phyloP scores from a whole-genome alignment of 192 early-diverging fungal species.

The Pilaira anomala region DNA sequence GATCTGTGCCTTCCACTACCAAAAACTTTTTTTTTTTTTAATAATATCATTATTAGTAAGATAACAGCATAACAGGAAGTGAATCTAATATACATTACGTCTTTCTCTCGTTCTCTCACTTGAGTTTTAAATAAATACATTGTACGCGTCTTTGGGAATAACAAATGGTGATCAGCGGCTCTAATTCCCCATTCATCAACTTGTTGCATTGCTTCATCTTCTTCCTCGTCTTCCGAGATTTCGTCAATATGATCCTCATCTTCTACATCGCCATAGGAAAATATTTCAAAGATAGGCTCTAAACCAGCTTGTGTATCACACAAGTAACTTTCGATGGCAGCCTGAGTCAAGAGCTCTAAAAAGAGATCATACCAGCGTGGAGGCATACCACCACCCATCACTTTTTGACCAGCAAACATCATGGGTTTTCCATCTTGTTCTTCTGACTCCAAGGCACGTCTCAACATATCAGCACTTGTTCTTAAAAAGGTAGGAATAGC shows the following conservation, averaged over 20 bases:
- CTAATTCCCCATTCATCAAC: constrained; percentile 33
- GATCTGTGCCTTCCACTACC: constrained; percentile 10
- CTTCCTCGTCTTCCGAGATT: constrained; percentile 15
- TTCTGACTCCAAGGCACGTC: constrained; percentile 26
- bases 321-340: constrained; percentile 50
- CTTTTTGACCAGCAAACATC: constrained; percentile 37
- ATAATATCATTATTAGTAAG: background rate
- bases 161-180: constrained; percentile 44
- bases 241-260: constrained; percentile 34
- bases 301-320: constrained; percentile 46
- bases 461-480: constrained; percentile 45
- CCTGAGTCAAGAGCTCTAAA: constrained; percentile 53
- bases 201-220: constrained; percentile 19
- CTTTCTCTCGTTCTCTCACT: constrained; percentile 32
- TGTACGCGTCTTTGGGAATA: constrained; percentile 48
- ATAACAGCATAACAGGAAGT: background rate
- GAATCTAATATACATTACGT: constrained; percentile 8
- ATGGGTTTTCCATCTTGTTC: constrained; percentile 23
- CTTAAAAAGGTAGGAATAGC: constrained; percentile 50
- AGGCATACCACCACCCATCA: constrained; percentile 43
- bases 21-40: constrained; percentile 41
- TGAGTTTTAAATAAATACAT: constrained; percentile 44
- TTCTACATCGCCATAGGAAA: constrained; percentile 51
- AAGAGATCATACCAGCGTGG: constrained; percentile 53
- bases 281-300: constrained; percentile 49